Evolutionary conservation across 306 rosid genomes (phyloP), one percentile per base, ranked within the genome.

Genomic region (Vigna hirtella): DNA sequence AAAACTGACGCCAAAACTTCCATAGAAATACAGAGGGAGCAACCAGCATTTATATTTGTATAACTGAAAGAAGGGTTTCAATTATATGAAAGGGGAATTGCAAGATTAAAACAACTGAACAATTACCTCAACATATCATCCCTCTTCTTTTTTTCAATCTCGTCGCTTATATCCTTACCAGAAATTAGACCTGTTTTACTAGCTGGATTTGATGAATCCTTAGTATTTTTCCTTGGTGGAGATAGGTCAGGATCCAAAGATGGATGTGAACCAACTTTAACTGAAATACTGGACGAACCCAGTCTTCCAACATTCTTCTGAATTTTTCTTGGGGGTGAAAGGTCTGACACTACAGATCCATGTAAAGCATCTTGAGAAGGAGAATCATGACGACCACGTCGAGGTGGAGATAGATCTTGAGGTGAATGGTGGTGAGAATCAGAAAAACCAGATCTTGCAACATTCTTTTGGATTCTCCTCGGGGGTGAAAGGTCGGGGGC

Each of bases 111-210:
- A 49, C 5, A 77, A 55, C 12, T 42, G 38, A 77, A 65, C 76
- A 80, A 70, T 84, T 77, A 95, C 98, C 96, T 91, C 58, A 61
- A 40, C 87, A 79, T 74, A 72, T 91, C 96, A 47, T 86, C 89
- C 77, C 84, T 86, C 88, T 87, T 90, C 15, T 84, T 89, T 83
- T 75, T 88, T 51, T 87, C 82, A 79, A 91, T 88, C 83, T 93
- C 99, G 57, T 92, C 89, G 57, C 89, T 88, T 30, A 91, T 88
- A 36, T 92, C 98, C 83, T 69, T 76, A 50, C 97, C 97, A 81
- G 98, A 84, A 40, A 91, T 78, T 81, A 95, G 77, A 66, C 98
- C 98, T 45, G 92, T 91, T 83, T 83, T 94, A 20, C 17, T 70
- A 68, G 56, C 72, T 12, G 86, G 77, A 76, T 61, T 68, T 26